Evolutionary conservation across 1,284 basidiomycete species (phyloP), one percentile per base, ranked within the genome.

Genomic region (Marasmius tenuissimus): DNA sequence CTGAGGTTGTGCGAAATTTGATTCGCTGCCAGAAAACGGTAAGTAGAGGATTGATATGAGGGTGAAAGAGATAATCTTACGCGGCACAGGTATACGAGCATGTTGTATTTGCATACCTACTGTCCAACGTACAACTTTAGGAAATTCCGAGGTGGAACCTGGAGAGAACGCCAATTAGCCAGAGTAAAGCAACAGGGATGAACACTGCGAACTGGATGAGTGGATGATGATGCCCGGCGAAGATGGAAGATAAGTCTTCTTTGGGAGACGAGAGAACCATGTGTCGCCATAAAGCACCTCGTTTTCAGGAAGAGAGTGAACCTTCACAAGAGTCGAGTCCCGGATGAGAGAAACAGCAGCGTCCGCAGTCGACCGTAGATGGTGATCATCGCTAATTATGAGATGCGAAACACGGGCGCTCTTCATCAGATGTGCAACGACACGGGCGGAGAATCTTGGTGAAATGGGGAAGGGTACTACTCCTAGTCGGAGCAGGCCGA

Each of bases 381-480:
- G 48, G 27, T 14, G 49, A 9, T 76, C 72, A 0, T 57, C 47
- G 40, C 71, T 70, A 14, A 74, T 61, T 27, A 75, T 57, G n/a
- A 76, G n/a, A 53, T 71, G 66, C 11, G 66, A 61, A n/a, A 65
- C 65, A 3, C 59, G 52, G 20, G 67, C 65, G 39, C 67, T 65
- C n/a, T 64, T 45, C 11, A 75, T 55, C 0, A 77, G 67, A 60
- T 75, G 70, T 12, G 73, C 73, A 10, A 77, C 66, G 20, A 71
- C 74, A 7, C 65, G 62, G 12, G 70, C 61, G 2, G 75, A 74
- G 59, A 74, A 74, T 34, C 74, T 69, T 5, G 73, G 71, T 7
- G 75, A 77, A 16, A 77, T 73, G 3, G 71, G 70, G 49, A 77
- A 74, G 10, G 66, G 56, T 9, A 65, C 59, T 49, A 68, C 68